phyloP scores from a whole-genome alignment of 2,329 filamentous ascomycete genomes.

The Botrytis galanthina region DNA sequence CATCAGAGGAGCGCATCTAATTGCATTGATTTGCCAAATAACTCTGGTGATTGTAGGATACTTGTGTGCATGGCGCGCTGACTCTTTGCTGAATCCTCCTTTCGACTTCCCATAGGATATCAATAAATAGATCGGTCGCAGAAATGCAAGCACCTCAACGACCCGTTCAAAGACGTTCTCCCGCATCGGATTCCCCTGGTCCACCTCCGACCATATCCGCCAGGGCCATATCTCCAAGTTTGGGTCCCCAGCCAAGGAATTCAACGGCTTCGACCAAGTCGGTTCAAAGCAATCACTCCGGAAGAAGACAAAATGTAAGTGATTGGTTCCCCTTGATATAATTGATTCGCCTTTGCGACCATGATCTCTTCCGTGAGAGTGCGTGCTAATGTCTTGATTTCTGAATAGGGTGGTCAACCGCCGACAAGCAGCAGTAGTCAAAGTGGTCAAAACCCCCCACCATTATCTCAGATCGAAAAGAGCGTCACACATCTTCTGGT shows the following conservation, averaged over 20 bases:
- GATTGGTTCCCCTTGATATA: background rate
- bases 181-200: slow-evolving; percentile 56
- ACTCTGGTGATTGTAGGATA: background rate
- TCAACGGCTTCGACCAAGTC: slow-evolving; percentile 67
- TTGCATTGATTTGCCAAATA: background rate
- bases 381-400: slow-evolving; percentile 18
- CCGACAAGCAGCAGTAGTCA: slow-evolving; percentile 26
- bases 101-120: slow-evolving; percentile 10
- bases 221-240: slow-evolving; percentile 57
- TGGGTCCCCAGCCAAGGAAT: slow-evolving; percentile 56
- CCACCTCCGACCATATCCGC: slow-evolving; percentile 55
- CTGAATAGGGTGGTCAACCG: slow-evolving; percentile 25
- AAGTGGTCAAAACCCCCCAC: slow-evolving; percentile 32
- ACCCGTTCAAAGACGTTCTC: slow-evolving; percentile 59
- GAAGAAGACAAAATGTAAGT: slow-evolving; percentile 59
- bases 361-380: background rate
- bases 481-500: slow-evolving; percentile 97
- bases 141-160: slow-evolving; percentile 56
- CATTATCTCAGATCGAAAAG: slow-evolving; percentile 93
- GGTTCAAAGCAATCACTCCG: slow-evolving; percentile 46
- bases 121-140: slow-evolving; percentile 18
- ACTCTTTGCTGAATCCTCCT: slow-evolving; percentile 19
- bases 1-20: background rate
- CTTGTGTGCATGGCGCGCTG: slow-evolving; percentile 19
- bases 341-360: background rate